Evolutionary conservation across 1,284 basidiomycete genomes (phyloP), one percentile per base, ranked within the genome.

Genomic region (Ceratobasidium sp.): DNA sequence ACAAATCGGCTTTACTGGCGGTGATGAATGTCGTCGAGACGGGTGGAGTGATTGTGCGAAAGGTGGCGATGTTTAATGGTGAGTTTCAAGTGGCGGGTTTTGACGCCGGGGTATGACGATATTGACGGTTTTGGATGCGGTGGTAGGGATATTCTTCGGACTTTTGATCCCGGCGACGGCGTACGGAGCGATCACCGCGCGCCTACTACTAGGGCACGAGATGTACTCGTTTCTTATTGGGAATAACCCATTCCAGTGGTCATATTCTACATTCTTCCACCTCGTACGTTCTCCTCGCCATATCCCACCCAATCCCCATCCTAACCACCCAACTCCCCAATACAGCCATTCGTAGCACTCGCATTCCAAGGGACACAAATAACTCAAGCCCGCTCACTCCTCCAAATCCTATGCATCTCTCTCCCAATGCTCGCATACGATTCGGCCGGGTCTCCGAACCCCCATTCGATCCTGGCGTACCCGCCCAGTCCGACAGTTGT

Each of bases 401-500:
- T 75, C 5, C 73, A 75, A 42, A 75, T 75, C 33, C 65, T 75
- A 62, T 75, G 73, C 62, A 75, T 75, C 40, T 75, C 73, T 7
- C 62, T 75, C n/a, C 73, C 73, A 10, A 75, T 75, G 73, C 73
- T 75, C n/a, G 73, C 73, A 7, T 75, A 75, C 73, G 73, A 75
- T 40, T 75, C 73, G 61, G 73, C 73, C 20, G 73, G 73, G n/a
- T 64, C 62, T 5, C 73, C 73, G 20, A 54, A 42, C 20, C 73
- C 73, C 15, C 38, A 33, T 28, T 64, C 73, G n/a, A 57, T 75
- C 26, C 57, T 75, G 15, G 52, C 61, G 10, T 75, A 75, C 26
- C 73, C 73, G 6, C 73, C 73, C 17, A 75, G 73, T 28, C 73
- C 73, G 28, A 75, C 73, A 0, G 73, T 75, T 1, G 73, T 75